These are phyloP conservation scores for Syzygium grande DNA, from an alignment of 345 rosid genomes.

Conservation along the genomic window DNA sequence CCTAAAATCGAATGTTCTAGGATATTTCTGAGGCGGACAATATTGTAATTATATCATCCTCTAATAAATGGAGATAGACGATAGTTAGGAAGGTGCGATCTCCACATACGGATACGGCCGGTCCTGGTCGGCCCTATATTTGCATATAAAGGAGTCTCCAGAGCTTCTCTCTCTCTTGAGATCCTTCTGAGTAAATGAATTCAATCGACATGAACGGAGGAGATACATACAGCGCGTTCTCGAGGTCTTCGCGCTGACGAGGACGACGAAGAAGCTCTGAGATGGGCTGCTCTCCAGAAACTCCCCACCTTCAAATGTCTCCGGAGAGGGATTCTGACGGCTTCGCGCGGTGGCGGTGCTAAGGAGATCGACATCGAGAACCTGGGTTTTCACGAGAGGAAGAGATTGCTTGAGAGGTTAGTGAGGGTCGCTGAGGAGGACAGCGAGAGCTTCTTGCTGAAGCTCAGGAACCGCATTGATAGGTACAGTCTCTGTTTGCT, in stretches of 20 bases:
- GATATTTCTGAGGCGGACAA: no score
- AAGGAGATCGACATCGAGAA: conserved; percentile 22
- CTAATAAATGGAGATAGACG: no score
- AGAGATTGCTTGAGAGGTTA: conserved; percentile 22
- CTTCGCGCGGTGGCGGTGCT: neutral
- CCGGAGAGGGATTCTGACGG: conserved; percentile 29
- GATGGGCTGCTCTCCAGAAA: conserved; percentile 54
- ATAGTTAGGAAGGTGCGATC: no score
- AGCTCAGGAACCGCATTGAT: conserved; percentile 13
- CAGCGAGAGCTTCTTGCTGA: conserved; percentile 26
- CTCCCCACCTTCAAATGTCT: conserved; percentile 39
- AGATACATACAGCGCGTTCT: conserved; percentile 12
- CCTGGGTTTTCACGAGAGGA: conserved; percentile 31
- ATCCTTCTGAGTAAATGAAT: no score
- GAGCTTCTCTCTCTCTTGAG: no score
- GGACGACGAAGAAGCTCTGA: conserved; percentile 50
- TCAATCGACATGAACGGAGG: conserved; percentile 1
- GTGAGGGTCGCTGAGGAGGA: conserved; percentile 25
- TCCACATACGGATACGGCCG: no score
- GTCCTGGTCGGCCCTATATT: no score
- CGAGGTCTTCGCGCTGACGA: conserved; percentile 29
- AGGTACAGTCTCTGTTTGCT: neutral
- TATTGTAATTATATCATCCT: no score
- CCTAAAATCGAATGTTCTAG: no score
- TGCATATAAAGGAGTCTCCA: no score